Evolutionary conservation across 75 land plant species (phyloP).

Genomic region (Sequoia sempervirens): DNA sequence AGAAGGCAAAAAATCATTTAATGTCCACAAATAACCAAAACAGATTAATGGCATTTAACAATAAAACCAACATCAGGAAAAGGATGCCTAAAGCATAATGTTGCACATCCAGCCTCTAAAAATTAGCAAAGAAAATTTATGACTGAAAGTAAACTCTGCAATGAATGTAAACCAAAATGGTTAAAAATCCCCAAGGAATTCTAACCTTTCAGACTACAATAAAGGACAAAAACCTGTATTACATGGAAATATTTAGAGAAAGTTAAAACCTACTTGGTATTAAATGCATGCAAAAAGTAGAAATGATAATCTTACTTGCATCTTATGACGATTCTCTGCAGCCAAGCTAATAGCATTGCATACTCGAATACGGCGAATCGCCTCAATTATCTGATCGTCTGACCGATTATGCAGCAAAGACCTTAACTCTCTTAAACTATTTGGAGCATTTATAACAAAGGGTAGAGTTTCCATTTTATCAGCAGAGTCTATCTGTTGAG

Average conservation of each 20-base stretch:
- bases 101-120: background rate
- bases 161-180: background rate
- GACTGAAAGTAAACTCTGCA: background rate
- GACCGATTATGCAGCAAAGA: conserved; percentile 59
- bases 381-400: conserved; percentile 47
- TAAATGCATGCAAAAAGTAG: background rate
- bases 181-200: background rate
- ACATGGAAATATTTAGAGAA: background rate
- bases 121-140: background rate
- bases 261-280: background rate
- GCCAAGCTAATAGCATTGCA: conserved; percentile 72
- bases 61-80: background rate
- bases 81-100: background rate
- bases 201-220: background rate
- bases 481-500: background rate
- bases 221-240: background rate
- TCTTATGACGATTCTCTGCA: conserved; percentile 82
- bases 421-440: background rate
- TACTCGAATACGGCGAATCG: conserved; percentile 63
- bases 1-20: background rate
- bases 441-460: no score
- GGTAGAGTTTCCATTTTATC: no score
- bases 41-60: background rate
- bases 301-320: conserved; percentile 53
- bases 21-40: background rate